Percentiles rank a stretch among this genome's conserved stretches.
These are phyloP conservation scores for Collybia mongolica DNA, from an alignment of 768 basidiomycete genomes.

Conservation along the genomic window DNA sequence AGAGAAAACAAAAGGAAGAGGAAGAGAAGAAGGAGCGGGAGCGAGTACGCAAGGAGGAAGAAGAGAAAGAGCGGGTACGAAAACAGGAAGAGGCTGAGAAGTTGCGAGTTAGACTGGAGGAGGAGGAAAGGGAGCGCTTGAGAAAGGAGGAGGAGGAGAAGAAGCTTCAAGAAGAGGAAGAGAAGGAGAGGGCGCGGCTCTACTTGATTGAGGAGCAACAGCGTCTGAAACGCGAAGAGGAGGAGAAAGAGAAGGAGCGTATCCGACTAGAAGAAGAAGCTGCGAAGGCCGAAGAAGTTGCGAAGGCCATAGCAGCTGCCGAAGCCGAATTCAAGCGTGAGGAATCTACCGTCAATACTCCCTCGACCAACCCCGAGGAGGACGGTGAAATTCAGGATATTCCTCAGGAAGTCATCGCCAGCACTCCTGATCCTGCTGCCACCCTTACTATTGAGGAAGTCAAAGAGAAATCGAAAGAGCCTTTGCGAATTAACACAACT, in stretches of 20 bases:
- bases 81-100: slow-evolving; percentile 45
- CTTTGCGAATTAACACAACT: slow-evolving; percentile 64
- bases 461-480: slow-evolving; percentile 50
- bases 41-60: slow-evolving; percentile 27
- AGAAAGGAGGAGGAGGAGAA: slow-evolving; percentile 25
- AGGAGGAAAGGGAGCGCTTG: slow-evolving; percentile 25
- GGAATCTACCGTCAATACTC: slow-evolving; percentile 22
- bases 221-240: slow-evolving; percentile 29
- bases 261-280: slow-evolving; percentile 36
- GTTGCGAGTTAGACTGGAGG: slow-evolving; percentile 33
- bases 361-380: slow-evolving; percentile 24
- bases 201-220: slow-evolving; percentile 42
- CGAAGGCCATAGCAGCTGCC: slow-evolving; percentile 37
- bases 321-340: slow-evolving; percentile 31
- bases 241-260: slow-evolving; percentile 30
- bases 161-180: slow-evolving; percentile 46
- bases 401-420: slow-evolving; percentile 40
- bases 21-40: slow-evolving; percentile 30
- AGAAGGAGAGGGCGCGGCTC: slow-evolving; percentile 45
- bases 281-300: slow-evolving; percentile 32
- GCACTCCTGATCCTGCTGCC: slow-evolving; percentile 41
- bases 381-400: slow-evolving; percentile 22
- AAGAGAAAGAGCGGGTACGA: slow-evolving; percentile 29
- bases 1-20: slow-evolving; percentile 28
- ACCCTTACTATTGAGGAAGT: slow-evolving; percentile 30